Conservation (phyloP, 2,329 filamentous ascomycete species). For the Cercospora zeae-maydis region DNA sequence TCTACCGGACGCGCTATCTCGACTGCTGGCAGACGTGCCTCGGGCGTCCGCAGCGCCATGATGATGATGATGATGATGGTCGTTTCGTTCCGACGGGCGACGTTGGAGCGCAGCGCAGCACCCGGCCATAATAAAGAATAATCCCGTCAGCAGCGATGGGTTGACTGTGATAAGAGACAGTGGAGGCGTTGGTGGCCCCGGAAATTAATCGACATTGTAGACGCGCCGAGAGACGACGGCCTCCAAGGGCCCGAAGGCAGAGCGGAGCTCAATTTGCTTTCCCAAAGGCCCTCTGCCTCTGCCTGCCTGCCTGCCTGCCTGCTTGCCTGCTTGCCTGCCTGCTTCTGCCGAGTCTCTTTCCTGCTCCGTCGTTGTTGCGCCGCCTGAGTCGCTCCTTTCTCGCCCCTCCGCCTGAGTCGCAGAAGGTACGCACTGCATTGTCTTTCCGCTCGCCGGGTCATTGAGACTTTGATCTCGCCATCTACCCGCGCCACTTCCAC, state of each 20-base stretch:
- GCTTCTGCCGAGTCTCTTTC: conserved; percentile 6
- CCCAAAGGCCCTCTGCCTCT: conserved; percentile 6
- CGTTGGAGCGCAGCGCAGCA: neutral
- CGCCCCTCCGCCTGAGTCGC: neutral
- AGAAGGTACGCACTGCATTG: conserved; percentile 10
- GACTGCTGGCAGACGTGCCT: neutral
- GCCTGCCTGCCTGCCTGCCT: neutral
- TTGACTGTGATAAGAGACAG: neutral
- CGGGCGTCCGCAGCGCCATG: neutral
- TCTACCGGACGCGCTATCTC: neutral
- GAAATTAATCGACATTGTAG: conserved; percentile 11
- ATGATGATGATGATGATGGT: too few species aligned
- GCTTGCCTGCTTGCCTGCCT: neutral
- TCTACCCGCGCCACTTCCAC: conserved; percentile 3
- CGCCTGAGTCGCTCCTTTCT: conserved; percentile 12
- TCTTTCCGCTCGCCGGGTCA: neutral
- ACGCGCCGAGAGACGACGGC: conserved; percentile 11
- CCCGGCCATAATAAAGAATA: neutral
- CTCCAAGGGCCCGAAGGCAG: conserved; percentile 10
- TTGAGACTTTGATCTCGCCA: conserved; percentile 7
- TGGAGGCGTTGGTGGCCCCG: conserved; percentile 6
- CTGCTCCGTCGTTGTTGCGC: neutral
- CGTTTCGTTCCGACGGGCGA: too few species aligned
- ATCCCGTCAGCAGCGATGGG: neutral
- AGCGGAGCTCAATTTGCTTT: conserved; percentile 13